A percentile compares a stretch with the other conserved stretches of the same genome.
These are phyloP conservation scores for Ascochyta lentis DNA, from an alignment of 2,329 filamentous ascomycete genomes.

Conservation along the genomic window DNA sequence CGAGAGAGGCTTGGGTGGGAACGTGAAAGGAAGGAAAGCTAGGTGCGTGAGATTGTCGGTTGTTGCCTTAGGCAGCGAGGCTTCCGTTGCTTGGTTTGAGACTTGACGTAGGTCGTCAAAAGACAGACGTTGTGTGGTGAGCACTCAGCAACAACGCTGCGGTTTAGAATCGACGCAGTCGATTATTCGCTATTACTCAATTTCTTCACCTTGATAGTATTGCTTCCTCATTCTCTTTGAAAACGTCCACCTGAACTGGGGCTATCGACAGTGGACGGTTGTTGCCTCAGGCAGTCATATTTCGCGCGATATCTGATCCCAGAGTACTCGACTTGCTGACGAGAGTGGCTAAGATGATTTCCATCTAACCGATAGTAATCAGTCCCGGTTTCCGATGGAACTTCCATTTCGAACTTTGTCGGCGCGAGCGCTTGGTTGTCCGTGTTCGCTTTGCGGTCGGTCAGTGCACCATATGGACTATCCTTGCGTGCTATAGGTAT, in stretches of 20 bases:
- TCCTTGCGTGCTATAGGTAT: slow-evolving; percentile 8
- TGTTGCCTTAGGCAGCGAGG: not conserved
- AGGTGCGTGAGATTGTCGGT: not conserved
- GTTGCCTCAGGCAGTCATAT: not conserved
- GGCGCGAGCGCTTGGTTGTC: not conserved
- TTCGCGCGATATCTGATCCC: too few relatives aligned
- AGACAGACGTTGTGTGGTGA: too few relatives aligned
- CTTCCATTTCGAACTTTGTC: not conserved
- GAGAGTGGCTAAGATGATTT: not conserved
- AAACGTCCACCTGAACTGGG: too few relatives aligned
- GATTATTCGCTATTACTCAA: too few relatives aligned
- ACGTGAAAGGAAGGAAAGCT: not conserved
- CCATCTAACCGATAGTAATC: not conserved
- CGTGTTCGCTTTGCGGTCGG: not conserved
- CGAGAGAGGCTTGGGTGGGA: not conserved
- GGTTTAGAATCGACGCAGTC: too few relatives aligned
- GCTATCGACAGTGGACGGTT: too few relatives aligned
- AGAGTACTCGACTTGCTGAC: not conserved
- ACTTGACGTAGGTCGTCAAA: not conserved
- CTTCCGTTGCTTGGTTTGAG: not conserved
- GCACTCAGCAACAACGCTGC: too few relatives aligned
- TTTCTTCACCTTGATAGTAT: too few relatives aligned
- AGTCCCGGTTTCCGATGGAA: not conserved
- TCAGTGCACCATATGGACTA: slow-evolving; percentile 9
- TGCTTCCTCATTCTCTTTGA: too few relatives aligned